Evolutionary conservation across 1,139 yeast species (phyloP), one percentile per base, ranked within the genome.

Genomic region (Debaryomyces nepalensis): DNA sequence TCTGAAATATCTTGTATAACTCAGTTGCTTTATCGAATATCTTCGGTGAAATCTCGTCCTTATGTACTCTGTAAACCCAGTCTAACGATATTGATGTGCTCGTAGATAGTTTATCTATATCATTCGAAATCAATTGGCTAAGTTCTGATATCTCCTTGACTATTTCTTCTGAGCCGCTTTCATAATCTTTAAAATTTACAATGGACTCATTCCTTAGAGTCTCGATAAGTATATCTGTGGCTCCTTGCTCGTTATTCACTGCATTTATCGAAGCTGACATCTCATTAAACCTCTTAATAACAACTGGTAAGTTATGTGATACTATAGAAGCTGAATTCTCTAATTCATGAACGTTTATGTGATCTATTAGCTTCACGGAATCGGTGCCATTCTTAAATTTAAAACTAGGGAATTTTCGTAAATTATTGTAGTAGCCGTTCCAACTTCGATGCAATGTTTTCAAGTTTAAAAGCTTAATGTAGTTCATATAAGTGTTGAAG

Each of bases 391-490:
- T 22, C 43, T 58, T 44, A 43, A 66, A 34, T 39, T 50, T 45
- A 30, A 63, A 43, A 20, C 46, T 32, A 0, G 75, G 68, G 16
- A 82, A 64, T 6, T 62, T 61, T 32, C 63, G 56, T 24, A 84
- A 58, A 5, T 60, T 61, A 1, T 61, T 53, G 47, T 64, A 82
- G 43, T 76, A 68, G 0, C 54, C 57, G 12, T 49, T 50, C 93
- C 93, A 85, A 7, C 61, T 54, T 19, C 64, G 58, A 23, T 72
- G 68, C 32, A 80, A 61, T 2, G 82, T 72, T 47, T 79, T 77
- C 33, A 67, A 58, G 41, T 70, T 72, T 23, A 84, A 58, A 16
- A 74, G 57, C 40, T 66, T 67, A 38, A 82, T 66, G 43, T 75
- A 71, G 36, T 75, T 79, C 37, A 70, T 64, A 33, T 78, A 73